Evolutionary conservation across 179 eudicot species (phyloP).

Genomic region (Amaranthus tricolor): DNA sequence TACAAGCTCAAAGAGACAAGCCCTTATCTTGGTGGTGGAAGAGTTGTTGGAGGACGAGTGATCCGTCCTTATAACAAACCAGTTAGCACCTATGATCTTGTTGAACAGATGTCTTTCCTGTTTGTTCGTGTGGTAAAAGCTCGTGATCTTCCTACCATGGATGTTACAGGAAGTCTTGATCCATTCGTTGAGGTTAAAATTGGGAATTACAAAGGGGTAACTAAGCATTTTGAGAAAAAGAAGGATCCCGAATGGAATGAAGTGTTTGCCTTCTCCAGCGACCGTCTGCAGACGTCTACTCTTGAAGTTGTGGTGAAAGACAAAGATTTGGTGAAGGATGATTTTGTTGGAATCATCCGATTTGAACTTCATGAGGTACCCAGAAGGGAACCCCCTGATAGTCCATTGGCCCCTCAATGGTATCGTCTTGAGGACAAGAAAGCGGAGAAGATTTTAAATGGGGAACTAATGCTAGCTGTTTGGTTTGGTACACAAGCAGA

Average conservation of each 20-base stretch:
- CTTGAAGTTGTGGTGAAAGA: slow-evolving; percentile 67
- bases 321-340: slow-evolving; percentile 77
- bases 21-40: slow-evolving; percentile 79
- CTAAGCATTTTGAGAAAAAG: slow-evolving; percentile 55
- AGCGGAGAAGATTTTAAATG: slow-evolving; percentile 46
- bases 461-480: slow-evolving; percentile 80
- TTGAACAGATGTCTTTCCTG: slow-evolving; percentile 75
- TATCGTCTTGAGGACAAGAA: slow-evolving; percentile 65
- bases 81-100: slow-evolving; percentile 69
- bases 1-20: slow-evolving; percentile 65
- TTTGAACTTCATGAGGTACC: slow-evolving; percentile 71
- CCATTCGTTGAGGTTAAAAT: slow-evolving; percentile 83
- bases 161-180: slow-evolving; percentile 73
- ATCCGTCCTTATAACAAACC: slow-evolving; percentile 40
- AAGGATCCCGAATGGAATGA: slow-evolving; percentile 78
- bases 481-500: slow-evolving; percentile 96
- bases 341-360: slow-evolving; percentile 59
- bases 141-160: slow-evolving; percentile 68
- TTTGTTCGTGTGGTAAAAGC: slow-evolving; percentile 83
- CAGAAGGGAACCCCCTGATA: slow-evolving; percentile 81
- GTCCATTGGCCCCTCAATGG: slow-evolving; percentile 92
- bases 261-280: slow-evolving; percentile 78
- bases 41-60: slow-evolving; percentile 67
- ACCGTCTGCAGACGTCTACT: slow-evolving; percentile 58
- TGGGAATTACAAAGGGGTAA: slow-evolving; percentile 82